Conservation (phyloP, 805 yeast genomes). For the Nadsonia fulvescens region DNA sequence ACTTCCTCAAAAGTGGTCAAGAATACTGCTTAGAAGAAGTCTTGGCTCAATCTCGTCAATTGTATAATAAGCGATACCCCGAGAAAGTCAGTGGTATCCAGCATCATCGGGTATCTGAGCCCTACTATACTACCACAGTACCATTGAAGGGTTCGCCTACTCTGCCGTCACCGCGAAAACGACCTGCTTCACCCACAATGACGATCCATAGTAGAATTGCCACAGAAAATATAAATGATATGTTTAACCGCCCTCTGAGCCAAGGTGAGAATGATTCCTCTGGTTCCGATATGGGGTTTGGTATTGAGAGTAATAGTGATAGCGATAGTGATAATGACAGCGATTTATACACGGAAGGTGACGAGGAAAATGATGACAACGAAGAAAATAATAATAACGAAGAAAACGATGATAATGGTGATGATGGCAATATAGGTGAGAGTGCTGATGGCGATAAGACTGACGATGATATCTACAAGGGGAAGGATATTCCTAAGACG, state of each 20-base stretch:
- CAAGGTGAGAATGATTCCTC: no score
- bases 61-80: conserved; percentile 8
- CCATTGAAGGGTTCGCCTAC: conserved; percentile 4
- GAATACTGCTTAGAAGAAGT: conserved; percentile 53
- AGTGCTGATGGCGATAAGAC: conserved; percentile 8
- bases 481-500: no score
- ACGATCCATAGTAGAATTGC: conserved; percentile 65
- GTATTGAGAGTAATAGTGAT: no score
- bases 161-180: background rate
- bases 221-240: conserved; percentile 48
- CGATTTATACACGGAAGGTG: no score
- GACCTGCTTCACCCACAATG: conserved; percentile 45
- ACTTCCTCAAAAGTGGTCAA: conserved; percentile 17
- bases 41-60: conserved; percentile 31
- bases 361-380: conserved; percentile 8
- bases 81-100: conserved; percentile 1
- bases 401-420: conserved; percentile 12
- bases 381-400: conserved; percentile 8
- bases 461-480: no score
- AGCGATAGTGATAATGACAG: no score
- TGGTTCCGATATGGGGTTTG: no score
- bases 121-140: conserved; percentile 3
- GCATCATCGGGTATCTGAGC: conserved; percentile 2
- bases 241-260: conserved; percentile 34
- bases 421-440: conserved; percentile 9